These are phyloP conservation scores for Oenanthe javanica DNA, from an alignment of 140 eudicot genomes.

Conservation along the genomic window DNA sequence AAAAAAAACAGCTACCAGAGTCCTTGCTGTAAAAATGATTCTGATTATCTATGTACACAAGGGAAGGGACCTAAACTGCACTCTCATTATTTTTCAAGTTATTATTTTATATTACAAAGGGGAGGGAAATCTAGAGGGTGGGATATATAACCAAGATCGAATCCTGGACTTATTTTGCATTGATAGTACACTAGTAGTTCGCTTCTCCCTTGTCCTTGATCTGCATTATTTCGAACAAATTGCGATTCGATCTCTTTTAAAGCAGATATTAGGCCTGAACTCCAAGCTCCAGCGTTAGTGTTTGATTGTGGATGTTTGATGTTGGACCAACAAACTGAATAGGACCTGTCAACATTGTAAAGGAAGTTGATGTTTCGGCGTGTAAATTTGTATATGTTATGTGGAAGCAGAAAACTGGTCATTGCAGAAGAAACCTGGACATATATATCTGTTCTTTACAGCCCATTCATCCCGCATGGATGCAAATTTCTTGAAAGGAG, in stretches of 20 bases:
- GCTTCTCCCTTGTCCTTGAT: background rate
- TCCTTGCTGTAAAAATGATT: background rate
- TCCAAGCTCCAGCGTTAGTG: conserved; percentile 60
- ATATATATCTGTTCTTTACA: conserved; percentile 52
- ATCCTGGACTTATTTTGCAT: background rate
- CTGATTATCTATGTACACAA: background rate
- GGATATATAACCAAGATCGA: background rate
- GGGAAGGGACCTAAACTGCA: background rate
- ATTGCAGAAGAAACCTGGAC: conserved; percentile 39
- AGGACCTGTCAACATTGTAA: conserved; percentile 41
- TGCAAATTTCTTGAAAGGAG: conserved; percentile 65
- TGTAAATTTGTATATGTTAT: background rate
- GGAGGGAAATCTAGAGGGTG: no score
- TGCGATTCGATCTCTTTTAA: background rate
- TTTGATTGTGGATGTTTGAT: conserved; percentile 40
- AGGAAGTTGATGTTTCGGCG: background rate
- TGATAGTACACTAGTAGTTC: background rate
- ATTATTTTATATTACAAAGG: background rate
- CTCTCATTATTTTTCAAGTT: background rate
- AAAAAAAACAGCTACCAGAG: background rate
- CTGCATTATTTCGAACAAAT: background rate
- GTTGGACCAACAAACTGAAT: conserved; percentile 55
- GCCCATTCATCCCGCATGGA: conserved; percentile 72
- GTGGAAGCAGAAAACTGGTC: background rate
- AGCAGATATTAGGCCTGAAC: conserved; percentile 32